Evolutionary conservation across 2,329 filamentous ascomycete species (phyloP).

Genomic region (Gaeumannomyces sp.): DNA sequence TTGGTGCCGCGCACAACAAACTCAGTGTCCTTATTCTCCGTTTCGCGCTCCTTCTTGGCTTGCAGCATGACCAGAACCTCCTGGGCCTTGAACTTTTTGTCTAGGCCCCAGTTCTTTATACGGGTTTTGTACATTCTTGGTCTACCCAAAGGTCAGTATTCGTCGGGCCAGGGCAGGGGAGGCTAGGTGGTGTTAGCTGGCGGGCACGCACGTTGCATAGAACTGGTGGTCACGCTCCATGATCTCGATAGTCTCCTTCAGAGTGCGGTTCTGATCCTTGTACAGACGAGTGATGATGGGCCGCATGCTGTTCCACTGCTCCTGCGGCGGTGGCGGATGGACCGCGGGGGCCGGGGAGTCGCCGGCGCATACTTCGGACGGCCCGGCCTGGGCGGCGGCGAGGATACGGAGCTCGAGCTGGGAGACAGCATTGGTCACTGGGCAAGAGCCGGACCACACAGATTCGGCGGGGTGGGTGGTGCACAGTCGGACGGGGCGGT

Average conservation of each 20-base stretch:
- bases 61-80: slow-evolving; percentile 22
- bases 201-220: slow-evolving; percentile 28
- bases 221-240: slow-evolving; percentile 32
- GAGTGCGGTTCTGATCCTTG: slow-evolving; percentile 33
- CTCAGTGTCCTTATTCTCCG: slow-evolving; percentile 19
- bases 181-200: not conserved
- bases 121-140: slow-evolving; percentile 28
- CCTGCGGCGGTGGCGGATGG: not conserved
- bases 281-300: slow-evolving; percentile 32
- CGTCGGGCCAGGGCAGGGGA: no score
- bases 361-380: slow-evolving; percentile 4
- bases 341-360: not conserved
- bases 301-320: slow-evolving; percentile 13
- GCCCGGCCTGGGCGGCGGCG: not conserved
- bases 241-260: slow-evolving; percentile 34
- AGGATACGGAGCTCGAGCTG: not conserved
- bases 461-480: not conserved
- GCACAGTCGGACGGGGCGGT: not conserved
- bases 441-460: not conserved
- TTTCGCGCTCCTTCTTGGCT: slow-evolving; percentile 20
- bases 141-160: slow-evolving; percentile 12
- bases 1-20: slow-evolving; percentile 21
- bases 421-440: not conserved
- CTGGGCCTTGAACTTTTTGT: slow-evolving; percentile 26
- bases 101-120: slow-evolving; percentile 26